phyloP scores from a whole-genome alignment of 2,329 filamentous ascomycete species.

The Botrytis squamosa region DNA sequence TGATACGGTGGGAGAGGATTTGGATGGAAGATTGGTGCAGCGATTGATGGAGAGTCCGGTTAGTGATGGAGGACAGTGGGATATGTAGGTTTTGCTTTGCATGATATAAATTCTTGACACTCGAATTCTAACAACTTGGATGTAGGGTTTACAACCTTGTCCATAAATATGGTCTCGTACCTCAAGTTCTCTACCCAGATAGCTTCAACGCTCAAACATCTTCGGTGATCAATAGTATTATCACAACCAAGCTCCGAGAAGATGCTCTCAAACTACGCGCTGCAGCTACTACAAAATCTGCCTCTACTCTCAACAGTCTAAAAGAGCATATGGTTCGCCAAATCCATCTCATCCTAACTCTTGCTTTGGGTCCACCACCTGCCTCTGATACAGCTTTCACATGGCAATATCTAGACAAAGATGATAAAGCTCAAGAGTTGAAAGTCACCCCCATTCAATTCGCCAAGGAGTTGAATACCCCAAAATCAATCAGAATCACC shows the following conservation, averaged over 20 bases:
- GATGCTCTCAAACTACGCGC: constrained; percentile 71
- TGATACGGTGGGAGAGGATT: constrained; percentile 66
- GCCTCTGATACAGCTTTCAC: constrained; percentile 65
- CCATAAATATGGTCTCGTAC: constrained; percentile 83
- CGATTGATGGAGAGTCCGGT: constrained; percentile 66
- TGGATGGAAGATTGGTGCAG: constrained; percentile 73
- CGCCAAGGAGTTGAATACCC: constrained; percentile 63
- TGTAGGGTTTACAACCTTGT: constrained; percentile 73
- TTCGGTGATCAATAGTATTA: constrained; percentile 65
- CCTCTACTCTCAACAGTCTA: constrained; percentile 34
- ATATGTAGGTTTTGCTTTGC: constrained; percentile 51
- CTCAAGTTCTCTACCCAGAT: constrained; percentile 78
- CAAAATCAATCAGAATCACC: constrained; percentile 56
- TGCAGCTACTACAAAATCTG: constrained; percentile 43
- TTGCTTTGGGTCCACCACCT: constrained; percentile 79
- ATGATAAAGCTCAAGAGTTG: constrained; percentile 62
- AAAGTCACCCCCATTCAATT: constrained; percentile 68
- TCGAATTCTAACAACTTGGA: neutral
- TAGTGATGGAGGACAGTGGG: constrained; percentile 84
- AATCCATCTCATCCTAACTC: constrained; percentile 76
- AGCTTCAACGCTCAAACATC: constrained; percentile 75
- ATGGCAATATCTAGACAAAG: constrained; percentile 76
- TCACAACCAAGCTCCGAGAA: constrained; percentile 86
- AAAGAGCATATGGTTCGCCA: constrained; percentile 78
- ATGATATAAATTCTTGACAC: neutral